phyloP scores from a whole-genome alignment of 257 asterid genomes.

The Nicotiana otophora region DNA sequence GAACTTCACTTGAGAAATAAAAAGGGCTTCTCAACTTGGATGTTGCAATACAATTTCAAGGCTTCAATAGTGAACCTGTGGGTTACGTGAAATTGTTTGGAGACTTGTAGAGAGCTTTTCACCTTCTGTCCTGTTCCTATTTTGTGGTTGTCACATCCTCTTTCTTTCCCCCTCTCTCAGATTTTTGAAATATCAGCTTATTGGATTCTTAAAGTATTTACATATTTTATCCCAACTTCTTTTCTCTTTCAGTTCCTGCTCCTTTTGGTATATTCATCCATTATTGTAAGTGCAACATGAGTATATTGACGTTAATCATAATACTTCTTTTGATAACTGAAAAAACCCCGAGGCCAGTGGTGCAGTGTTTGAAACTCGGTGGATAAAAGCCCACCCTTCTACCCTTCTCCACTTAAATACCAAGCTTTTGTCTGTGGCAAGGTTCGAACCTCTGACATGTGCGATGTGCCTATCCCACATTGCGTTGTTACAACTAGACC shows the following conservation, averaged over 20 bases:
- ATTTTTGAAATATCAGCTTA: neutral
- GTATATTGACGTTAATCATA: neutral
- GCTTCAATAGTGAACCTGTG: neutral
- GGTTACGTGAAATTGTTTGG: neutral
- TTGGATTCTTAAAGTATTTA: neutral
- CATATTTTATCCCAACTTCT: neutral
- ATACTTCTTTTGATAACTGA: too few relatives aligned
- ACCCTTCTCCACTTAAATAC: too few relatives aligned
- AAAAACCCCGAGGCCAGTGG: too few relatives aligned
- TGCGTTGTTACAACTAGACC: too few relatives aligned
- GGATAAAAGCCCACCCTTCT: too few relatives aligned
- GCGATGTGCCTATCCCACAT: too few relatives aligned
- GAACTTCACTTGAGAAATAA: too few relatives aligned
- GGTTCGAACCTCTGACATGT: too few relatives aligned
- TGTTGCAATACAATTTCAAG: neutral
- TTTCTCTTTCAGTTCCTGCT: neutral
- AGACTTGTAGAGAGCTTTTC: neutral
- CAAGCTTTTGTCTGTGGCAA: too few relatives aligned
- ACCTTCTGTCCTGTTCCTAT: neutral
- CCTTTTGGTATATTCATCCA: neutral
- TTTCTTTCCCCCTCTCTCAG: neutral
- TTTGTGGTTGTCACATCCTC: neutral
- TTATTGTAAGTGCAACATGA: neutral
- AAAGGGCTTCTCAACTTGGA: neutral
- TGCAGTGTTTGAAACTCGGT: too few relatives aligned